Conservation (phyloP, 2,329 filamentous ascomycete genomes). For the Hawksworthiomyces lignivorus region DNA sequence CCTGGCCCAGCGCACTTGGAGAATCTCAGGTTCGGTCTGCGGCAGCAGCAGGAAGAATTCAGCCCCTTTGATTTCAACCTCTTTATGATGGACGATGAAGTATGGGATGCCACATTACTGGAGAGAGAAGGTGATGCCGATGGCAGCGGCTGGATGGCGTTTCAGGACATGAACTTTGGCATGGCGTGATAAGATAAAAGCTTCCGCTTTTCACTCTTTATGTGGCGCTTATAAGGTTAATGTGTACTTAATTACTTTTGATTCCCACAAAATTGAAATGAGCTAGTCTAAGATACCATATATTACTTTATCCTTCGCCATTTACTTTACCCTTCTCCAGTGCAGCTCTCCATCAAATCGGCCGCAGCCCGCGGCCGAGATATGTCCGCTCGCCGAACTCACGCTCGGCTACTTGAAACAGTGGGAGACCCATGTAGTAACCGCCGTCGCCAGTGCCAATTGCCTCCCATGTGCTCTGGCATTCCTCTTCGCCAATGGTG, state of each 20-base stretch:
- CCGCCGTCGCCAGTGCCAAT: conserved; percentile 13
- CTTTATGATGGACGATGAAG: conserved; percentile 10
- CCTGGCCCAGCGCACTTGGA: conserved; percentile 13
- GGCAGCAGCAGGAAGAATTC: conserved; percentile 5
- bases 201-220: too few species aligned
- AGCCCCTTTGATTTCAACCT: conserved; percentile 12
- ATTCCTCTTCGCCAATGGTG: conserved; percentile 15
- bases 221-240: too few species aligned
- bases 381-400: conserved; percentile 19
- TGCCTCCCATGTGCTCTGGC: conserved; percentile 14
- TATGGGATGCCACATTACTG: conserved; percentile 5
- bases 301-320: too few species aligned
- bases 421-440: conserved; percentile 17
- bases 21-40: conserved; percentile 7
- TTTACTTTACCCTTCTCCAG: too few species aligned
- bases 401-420: conserved; percentile 18
- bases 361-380: conserved; percentile 15
- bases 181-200: too few species aligned
- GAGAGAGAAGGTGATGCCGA: background rate
- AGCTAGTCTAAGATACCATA: too few species aligned
- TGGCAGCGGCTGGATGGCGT: background rate
- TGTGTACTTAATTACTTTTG: too few species aligned
- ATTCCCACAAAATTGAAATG: too few species aligned
- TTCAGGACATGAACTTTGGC: conserved; percentile 1
- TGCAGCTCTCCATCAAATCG: too few species aligned